Evolutionary conservation across 2,329 filamentous ascomycete genomes (phyloP).

Genomic region (Ceratocystis destructans): DNA sequence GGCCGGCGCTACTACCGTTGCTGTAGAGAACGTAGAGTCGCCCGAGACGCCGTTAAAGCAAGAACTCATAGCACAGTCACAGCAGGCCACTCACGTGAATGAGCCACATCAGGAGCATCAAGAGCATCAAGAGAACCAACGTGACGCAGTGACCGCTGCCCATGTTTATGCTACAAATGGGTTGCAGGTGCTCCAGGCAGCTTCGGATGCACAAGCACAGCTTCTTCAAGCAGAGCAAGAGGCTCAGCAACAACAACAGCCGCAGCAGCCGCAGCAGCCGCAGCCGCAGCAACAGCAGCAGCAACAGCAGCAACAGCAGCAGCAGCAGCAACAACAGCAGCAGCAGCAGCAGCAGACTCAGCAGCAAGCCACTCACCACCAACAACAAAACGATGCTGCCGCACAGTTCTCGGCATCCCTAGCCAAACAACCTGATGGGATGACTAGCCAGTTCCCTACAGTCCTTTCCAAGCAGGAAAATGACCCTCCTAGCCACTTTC

Average conservation of each 20-base stretch:
- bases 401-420: conserved; percentile 15
- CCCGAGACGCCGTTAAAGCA: not conserved
- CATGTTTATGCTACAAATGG: conserved; percentile 35
- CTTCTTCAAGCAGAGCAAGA: conserved; percentile 27
- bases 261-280: conserved; percentile 11
- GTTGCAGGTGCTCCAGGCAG: conserved; percentile 34
- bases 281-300: conserved; percentile 22
- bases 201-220: conserved; percentile 32
- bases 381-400: conserved; percentile 18
- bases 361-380: conserved; percentile 16
- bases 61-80: not conserved
- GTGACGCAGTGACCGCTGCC: conserved; percentile 21
- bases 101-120: conserved; percentile 13
- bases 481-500: not conserved
- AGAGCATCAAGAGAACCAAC: conserved; percentile 5
- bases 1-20: conserved; percentile 4
- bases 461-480: not conserved
- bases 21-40: not conserved
- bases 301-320: conserved; percentile 21
- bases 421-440: not conserved
- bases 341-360: not conserved
- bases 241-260: conserved; percentile 22
- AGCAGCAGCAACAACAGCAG: conserved; percentile 8
- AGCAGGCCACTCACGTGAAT: not conserved
- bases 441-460: not conserved